Conservation (phyloP, 495 filamentous ascomycete genomes). For the Neurospora sp. region DNA sequence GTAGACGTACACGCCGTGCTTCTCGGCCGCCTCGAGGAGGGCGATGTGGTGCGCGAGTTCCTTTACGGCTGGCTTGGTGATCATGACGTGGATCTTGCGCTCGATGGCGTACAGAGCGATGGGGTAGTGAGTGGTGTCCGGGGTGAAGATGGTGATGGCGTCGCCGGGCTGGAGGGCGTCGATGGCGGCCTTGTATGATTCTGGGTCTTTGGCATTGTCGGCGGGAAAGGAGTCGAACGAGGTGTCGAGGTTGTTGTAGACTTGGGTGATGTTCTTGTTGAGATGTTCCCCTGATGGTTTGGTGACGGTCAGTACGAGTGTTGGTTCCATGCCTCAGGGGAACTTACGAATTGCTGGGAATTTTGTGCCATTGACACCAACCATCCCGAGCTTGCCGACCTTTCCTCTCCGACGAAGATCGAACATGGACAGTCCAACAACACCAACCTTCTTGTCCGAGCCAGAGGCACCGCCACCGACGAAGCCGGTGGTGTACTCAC, state of each 20-base stretch:
- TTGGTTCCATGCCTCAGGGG: neutral
- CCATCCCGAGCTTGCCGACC: slow-evolving; percentile 80
- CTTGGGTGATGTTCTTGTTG: slow-evolving; percentile 74
- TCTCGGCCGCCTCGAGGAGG: slow-evolving; percentile 60
- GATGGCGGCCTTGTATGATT: slow-evolving; percentile 84
- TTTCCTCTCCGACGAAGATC: slow-evolving; percentile 82
- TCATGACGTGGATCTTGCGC: slow-evolving; percentile 75
- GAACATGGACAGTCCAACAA: slow-evolving; percentile 83
- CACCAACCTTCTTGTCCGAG: slow-evolving; percentile 88
- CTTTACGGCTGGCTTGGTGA: slow-evolving; percentile 94
- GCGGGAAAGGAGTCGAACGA: slow-evolving; percentile 74
- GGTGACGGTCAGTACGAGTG: neutral
- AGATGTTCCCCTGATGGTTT: slow-evolving; percentile 61
- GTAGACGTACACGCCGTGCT: slow-evolving; percentile 79
- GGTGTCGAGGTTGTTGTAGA: slow-evolving; percentile 79
- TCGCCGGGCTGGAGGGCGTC: slow-evolving; percentile 72
- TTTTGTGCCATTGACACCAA: slow-evolving; percentile 76
- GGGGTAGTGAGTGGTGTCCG: slow-evolving; percentile 88
- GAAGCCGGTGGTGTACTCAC: slow-evolving; percentile 92
- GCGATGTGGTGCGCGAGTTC: slow-evolving; percentile 65
- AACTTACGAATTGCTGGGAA: slow-evolving; percentile 79
- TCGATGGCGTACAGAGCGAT: slow-evolving; percentile 90
- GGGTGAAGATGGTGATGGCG: slow-evolving; percentile 95
- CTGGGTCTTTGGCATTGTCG: slow-evolving; percentile 58
- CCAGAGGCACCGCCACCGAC: slow-evolving; percentile 66